Base-by-base conservation (phyloP, 2,329 filamentous ascomycete species). In the Apiospora koreana region DNA sequence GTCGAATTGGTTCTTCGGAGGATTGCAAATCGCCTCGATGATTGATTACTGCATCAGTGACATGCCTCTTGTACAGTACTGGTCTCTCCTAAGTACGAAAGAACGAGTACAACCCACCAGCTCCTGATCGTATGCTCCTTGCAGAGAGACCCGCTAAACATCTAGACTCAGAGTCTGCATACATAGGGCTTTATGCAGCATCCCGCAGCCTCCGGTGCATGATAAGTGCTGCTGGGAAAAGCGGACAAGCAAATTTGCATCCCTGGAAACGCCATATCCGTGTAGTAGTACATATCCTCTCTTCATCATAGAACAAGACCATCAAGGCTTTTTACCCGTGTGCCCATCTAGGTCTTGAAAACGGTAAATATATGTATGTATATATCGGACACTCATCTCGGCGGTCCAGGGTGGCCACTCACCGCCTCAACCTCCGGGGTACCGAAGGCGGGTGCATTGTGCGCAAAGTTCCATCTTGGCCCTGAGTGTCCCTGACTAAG, bases 381-480 rank as follows among this genome's bases (percentile, higher is more conserved):
- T 62, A 38, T 50, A 23, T 62, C 54, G 54, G 54, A 38, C 54
- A 62, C 21, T 62, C 31, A 62, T 62, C 35, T 62, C 54, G 54
- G 54, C 54, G 54, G 21, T 62, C 38, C 31, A 38, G 54, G 54
- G 54, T 62, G 50, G 25, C 50, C 28, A 62, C 54, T 62, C 54
- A 58, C 50, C 50, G 50, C 50, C 54, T 62, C 54, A 62, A 62
- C 31, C 54, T 58, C 50, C 50, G 50, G 50, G 50, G 50, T 31
- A 31, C 54, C 54, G 54, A 62, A 38, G 38, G 38, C 54, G 54
- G 50, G 54, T 38, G 48, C 46, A 28, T 50, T 62, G 31, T 38
- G 54, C 50, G 50, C 50, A 58, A 58, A 58, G 50, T 58, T 58
- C 50, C 50, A 58, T 58, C 28, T 35, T 58, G 50, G 41, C 41